Percentiles rank a stretch among this genome's conserved stretches.
Conservation (phyloP, 2,329 filamentous ascomycete genomes). For the Daldinia eschscholtzii region DNA sequence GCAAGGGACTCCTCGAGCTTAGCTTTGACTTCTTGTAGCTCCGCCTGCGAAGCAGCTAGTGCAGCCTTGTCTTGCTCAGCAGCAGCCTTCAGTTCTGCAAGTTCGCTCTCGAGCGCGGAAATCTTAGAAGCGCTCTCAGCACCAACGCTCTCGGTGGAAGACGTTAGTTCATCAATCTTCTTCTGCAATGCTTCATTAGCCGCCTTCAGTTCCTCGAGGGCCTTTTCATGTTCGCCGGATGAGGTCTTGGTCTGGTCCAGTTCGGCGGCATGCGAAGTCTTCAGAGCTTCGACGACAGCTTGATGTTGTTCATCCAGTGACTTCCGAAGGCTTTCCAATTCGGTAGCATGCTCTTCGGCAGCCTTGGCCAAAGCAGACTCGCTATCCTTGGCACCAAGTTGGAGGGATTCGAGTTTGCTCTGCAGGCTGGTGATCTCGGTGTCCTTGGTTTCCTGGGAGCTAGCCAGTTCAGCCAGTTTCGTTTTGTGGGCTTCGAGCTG, state of each 20-base stretch:
- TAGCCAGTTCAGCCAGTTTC: slow-evolving; percentile 62
- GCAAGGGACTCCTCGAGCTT: slow-evolving; percentile 50
- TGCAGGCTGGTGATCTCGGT: slow-evolving; percentile 63
- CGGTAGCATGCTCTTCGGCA: slow-evolving; percentile 61
- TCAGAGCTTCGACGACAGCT: slow-evolving; percentile 62
- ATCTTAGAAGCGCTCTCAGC: slow-evolving; percentile 62
- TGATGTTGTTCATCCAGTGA: slow-evolving; percentile 65
- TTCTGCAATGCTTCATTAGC: slow-evolving; percentile 67
- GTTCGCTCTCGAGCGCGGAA: slow-evolving; percentile 64
- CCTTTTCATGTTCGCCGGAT: slow-evolving; percentile 62
- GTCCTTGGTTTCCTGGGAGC: slow-evolving; percentile 63
- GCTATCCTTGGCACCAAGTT: slow-evolving; percentile 56
- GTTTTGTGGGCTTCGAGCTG: slow-evolving; percentile 64
- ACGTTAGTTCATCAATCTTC: slow-evolving; percentile 66
- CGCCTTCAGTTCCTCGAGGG: slow-evolving; percentile 63
- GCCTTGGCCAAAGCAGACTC: slow-evolving; percentile 57
- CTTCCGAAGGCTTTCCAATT: slow-evolving; percentile 64
- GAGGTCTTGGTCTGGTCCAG: slow-evolving; percentile 62
- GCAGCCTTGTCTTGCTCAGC: slow-evolving; percentile 64
- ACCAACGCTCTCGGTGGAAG: slow-evolving; percentile 61
- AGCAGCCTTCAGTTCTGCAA: slow-evolving; percentile 63
- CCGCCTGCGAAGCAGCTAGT: slow-evolving; percentile 60
- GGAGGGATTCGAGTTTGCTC: slow-evolving; percentile 62
- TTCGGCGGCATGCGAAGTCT: slow-evolving; percentile 66
- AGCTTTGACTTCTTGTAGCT: slow-evolving; percentile 56